These are phyloP conservation scores for Phytophthora quininea DNA, from an alignment of 352 stramenopile species.

Conservation along the genomic window DNA sequence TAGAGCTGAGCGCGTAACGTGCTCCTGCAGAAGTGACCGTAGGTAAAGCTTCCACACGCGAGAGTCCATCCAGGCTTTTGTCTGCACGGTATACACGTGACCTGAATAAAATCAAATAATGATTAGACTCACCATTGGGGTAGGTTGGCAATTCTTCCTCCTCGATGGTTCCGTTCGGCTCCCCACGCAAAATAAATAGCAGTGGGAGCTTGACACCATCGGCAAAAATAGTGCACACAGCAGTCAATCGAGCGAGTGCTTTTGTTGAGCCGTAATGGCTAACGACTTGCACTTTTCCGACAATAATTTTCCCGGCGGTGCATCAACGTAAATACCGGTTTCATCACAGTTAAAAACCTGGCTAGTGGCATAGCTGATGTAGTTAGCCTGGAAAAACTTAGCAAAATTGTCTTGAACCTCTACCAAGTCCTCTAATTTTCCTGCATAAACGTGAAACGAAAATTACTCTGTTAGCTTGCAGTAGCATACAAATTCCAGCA, in stretches of 20 bases:
- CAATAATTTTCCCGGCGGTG: conserved; percentile 1
- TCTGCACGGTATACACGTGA: not conserved
- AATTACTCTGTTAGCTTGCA: no score
- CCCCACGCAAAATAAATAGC: conserved; percentile 18
- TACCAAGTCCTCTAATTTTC: conserved; percentile 9
- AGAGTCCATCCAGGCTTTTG: not conserved
- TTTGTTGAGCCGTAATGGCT: conserved; percentile 17
- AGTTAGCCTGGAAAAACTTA: conserved; percentile 7
- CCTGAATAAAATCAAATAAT: conserved; percentile 1
- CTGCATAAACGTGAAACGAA: conserved; percentile 5
- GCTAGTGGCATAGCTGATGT: conserved; percentile 6
- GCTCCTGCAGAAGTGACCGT: not conserved
- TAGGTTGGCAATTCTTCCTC: conserved; percentile 10
- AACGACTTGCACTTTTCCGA: conserved; percentile 10
- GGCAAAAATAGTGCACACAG: conserved; percentile 14
- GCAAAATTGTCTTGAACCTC: conserved; percentile 10
- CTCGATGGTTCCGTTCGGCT: conserved; percentile 13
- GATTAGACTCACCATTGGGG: conserved; percentile 7
- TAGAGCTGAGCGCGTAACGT: not conserved
- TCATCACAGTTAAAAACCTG: conserved; percentile 8
- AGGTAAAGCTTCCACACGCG: not conserved
- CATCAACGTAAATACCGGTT: conserved; percentile 15
- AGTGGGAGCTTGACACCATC: conserved; percentile 7
- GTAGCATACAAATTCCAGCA: not conserved
- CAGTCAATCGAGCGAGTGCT: conserved; percentile 16